Percentiles rank a stretch among this genome's conserved stretches.
phyloP scores from a whole-genome alignment of 164 flowering plant genomes.

The Vitis amurensis region DNA sequence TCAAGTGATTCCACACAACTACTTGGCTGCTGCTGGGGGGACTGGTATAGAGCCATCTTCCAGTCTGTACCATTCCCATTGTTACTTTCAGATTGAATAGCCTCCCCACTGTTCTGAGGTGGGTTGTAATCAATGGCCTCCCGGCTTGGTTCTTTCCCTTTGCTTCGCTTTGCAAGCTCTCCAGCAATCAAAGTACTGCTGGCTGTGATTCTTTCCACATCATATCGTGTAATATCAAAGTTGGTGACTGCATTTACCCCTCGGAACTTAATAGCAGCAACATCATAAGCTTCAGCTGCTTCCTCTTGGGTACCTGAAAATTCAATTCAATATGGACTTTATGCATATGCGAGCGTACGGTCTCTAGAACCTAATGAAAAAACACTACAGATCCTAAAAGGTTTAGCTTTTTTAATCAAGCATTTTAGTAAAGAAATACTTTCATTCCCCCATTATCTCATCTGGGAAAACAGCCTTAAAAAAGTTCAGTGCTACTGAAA shows the following conservation, averaged over 20 bases:
- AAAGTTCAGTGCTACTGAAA: constrained; percentile 5
- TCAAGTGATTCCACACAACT: constrained; percentile 27
- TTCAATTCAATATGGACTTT: not conserved
- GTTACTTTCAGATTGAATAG: constrained; percentile 19
- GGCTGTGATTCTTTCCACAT: constrained; percentile 57
- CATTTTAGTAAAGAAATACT: not conserved
- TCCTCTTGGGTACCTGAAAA: constrained; percentile 72
- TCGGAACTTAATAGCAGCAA: constrained; percentile 76
- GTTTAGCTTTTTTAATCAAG: too few relatives aligned
- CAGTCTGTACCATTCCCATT: constrained; percentile 35
- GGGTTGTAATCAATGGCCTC: constrained; percentile 6
- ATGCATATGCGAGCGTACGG: too few relatives aligned
- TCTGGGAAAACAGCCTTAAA: constrained; percentile 22
- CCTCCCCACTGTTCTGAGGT: constrained; percentile 20
- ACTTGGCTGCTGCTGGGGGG: constrained; percentile 21
- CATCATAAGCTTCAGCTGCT: constrained; percentile 78
- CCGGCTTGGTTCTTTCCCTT: constrained; percentile 18
- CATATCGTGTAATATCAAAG: constrained; percentile 62
- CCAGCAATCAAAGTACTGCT: constrained; percentile 64
- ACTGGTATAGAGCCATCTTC: constrained; percentile 43
- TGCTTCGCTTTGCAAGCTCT: constrained; percentile 53
- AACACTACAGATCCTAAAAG: too few relatives aligned
- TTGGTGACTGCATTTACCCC: constrained; percentile 71
- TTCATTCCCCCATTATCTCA: not conserved
- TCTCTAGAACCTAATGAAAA: too few relatives aligned